A percentile compares a stretch with the other conserved stretches of the same genome.
These are phyloP conservation scores for Fusarium goolgardi DNA, from an alignment of 2,329 filamentous ascomycete genomes.

Conservation along the genomic window DNA sequence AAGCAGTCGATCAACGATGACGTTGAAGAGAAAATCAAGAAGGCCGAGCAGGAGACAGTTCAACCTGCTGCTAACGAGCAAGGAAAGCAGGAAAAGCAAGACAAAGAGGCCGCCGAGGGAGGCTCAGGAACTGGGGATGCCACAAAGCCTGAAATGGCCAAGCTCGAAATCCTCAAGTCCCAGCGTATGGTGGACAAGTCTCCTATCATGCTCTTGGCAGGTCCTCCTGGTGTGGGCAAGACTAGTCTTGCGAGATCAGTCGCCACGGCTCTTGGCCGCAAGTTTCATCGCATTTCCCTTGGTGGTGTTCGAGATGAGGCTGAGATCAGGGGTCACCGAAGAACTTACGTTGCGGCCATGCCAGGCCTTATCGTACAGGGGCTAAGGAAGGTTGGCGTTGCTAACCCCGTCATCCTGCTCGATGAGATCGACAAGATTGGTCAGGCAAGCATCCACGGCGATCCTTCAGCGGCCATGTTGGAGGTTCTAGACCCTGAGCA, in stretches of 20 bases:
- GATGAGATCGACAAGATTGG: slow-evolving; percentile 99
- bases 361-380: slow-evolving; percentile 94
- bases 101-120: slow-evolving; percentile 31
- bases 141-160: slow-evolving; percentile 61
- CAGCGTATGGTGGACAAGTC: slow-evolving; percentile 94
- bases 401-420: slow-evolving; percentile 93
- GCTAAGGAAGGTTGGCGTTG: slow-evolving; percentile 92
- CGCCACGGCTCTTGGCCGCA: slow-evolving; percentile 88
- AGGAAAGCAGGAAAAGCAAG: slow-evolving; percentile 31
- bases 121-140: slow-evolving; percentile 45
- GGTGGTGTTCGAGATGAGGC: slow-evolving; percentile 96
- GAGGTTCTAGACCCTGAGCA: slow-evolving; percentile 98
- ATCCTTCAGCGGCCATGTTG: slow-evolving; percentile 96
- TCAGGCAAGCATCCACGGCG: slow-evolving; percentile 89
- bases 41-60: slow-evolving; percentile 69
- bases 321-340: slow-evolving; percentile 92
- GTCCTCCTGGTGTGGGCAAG: slow-evolving; percentile 94
- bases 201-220: slow-evolving; percentile 91
- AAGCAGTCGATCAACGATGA: slow-evolving; percentile 92
- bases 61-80: slow-evolving; percentile 47
- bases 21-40: slow-evolving; percentile 80
- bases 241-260: slow-evolving; percentile 95
- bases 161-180: slow-evolving; percentile 79
- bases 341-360: slow-evolving; percentile 99
- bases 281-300: slow-evolving; percentile 96